Conservation (phyloP, 192 early-diverging fungal genomes). For the Borealophlyctis nickersoniae region DNA sequence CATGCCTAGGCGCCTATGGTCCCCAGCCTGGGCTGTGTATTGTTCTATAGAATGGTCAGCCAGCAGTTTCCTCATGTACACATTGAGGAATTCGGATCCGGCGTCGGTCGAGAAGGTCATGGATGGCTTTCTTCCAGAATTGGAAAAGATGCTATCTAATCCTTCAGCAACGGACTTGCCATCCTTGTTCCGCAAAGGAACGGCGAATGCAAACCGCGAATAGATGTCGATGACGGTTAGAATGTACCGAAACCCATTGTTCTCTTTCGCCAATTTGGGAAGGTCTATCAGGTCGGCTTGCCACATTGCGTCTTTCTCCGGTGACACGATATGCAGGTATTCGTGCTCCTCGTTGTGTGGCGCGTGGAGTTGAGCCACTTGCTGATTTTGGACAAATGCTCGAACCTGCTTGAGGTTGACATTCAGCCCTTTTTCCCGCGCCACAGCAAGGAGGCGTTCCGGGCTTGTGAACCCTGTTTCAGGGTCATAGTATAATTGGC, state of each 20-base stretch:
- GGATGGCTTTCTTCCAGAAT: conserved; percentile 33
- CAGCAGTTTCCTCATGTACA: neutral
- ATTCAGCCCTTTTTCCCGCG: conserved; percentile 3
- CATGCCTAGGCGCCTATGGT: conserved; percentile 5
- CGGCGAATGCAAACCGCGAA: neutral
- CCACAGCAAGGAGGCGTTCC: neutral
- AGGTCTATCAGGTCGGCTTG: conserved; percentile 1
- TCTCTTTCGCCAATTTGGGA: neutral
- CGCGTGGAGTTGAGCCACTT: neutral
- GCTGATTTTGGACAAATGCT: conserved; percentile 1
- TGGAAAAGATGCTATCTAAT: conserved; percentile 12
- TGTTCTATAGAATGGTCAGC: neutral
- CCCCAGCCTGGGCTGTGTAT: neutral
- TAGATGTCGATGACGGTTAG: conserved; percentile 6
- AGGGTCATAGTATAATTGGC: neutral
- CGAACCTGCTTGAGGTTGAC: neutral
- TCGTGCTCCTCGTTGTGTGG: neutral
- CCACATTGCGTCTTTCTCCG: neutral
- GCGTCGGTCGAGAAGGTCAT: neutral
- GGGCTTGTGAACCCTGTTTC: neutral
- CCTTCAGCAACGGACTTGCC: neutral
- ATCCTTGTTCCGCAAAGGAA: neutral
- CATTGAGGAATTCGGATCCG: conserved; percentile 8
- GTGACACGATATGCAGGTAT: neutral
- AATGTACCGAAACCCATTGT: conserved; percentile 2